Conservation (phyloP, 2,329 filamentous ascomycete genomes). For the Trichoderma hamatum region DNA sequence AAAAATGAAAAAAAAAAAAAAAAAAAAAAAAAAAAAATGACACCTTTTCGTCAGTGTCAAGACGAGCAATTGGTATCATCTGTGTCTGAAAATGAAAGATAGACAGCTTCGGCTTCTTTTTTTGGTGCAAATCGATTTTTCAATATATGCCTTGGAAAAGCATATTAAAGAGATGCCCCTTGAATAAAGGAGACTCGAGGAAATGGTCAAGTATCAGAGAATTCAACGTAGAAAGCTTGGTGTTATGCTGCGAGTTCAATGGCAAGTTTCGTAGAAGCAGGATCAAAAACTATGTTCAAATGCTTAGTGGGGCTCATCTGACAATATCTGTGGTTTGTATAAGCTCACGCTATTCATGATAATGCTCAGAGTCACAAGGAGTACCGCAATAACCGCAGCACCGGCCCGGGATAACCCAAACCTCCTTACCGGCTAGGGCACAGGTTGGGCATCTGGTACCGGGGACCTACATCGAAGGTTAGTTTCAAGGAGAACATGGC, state of each 20-base stretch:
- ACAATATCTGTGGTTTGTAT: too few species aligned
- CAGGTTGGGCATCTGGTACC: constrained; percentile 58
- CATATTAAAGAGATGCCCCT: neutral
- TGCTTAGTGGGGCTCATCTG: neutral
- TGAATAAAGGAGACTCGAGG: neutral
- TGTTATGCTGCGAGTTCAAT: neutral
- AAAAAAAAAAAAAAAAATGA: neutral
- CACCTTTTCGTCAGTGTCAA: neutral
- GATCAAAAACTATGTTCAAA: neutral
- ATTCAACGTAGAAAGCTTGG: neutral
- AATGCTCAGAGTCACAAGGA: constrained; percentile 38
- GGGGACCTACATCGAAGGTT: constrained; percentile 42
- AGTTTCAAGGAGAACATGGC: neutral
- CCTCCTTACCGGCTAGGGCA: constrained; percentile 51
- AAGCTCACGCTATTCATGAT: constrained; percentile 6
- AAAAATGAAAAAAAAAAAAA: neutral
- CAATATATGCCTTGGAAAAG: neutral
- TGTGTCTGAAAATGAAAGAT: neutral
- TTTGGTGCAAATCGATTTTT: neutral
- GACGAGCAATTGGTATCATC: neutral
- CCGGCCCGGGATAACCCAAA: constrained; percentile 59
- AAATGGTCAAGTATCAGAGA: neutral
- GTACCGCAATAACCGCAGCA: constrained; percentile 56
- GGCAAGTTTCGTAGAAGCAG: neutral
- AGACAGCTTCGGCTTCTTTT: neutral